A percentile compares a stretch with the other conserved stretches of the same genome.
These are phyloP conservation scores for Kuraishia ogatae DNA, from an alignment of 805 yeast genomes.

Conservation along the genomic window DNA sequence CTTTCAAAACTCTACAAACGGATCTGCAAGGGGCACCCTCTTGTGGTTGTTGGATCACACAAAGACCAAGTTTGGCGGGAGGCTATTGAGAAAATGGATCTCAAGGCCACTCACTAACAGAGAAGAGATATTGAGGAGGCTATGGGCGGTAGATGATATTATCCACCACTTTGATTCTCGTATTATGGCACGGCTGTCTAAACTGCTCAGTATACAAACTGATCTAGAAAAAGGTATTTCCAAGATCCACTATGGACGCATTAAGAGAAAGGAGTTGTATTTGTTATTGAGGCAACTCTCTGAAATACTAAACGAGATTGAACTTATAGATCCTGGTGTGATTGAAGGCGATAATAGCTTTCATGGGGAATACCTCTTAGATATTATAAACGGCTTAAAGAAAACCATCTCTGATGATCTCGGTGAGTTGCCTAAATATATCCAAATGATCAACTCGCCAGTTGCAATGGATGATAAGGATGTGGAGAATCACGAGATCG, in stretches of 20 bases:
- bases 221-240: constrained; percentile 55
- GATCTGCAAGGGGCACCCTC: constrained; percentile 55
- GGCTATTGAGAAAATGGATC: constrained; percentile 67
- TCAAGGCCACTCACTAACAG: constrained; percentile 56
- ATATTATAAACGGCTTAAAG: constrained; percentile 12
- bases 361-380: constrained; percentile 14
- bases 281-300: constrained; percentile 38
- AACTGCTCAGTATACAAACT: constrained; percentile 25
- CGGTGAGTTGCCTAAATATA: constrained; percentile 21
- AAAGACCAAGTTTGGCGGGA: constrained; percentile 63
- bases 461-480: constrained; percentile 44
- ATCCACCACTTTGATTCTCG: constrained; percentile 28
- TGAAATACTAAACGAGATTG: constrained; percentile 26
- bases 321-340: constrained; percentile 6
- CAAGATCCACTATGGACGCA: constrained; percentile 50
- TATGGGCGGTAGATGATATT: constrained; percentile 49
- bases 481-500: constrained; percentile 31
- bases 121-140: constrained; percentile 48
- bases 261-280: constrained; percentile 53
- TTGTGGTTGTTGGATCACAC: constrained; percentile 80
- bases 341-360: constrained; percentile 4
- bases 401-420: constrained; percentile 8
- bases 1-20: constrained; percentile 54
- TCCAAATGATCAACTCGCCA: constrained; percentile 43
- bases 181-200: constrained; percentile 20